Base-by-base conservation (phyloP, 2,329 filamentous ascomycete genomes). In the Trichoderma citrinoviride region DNA sequence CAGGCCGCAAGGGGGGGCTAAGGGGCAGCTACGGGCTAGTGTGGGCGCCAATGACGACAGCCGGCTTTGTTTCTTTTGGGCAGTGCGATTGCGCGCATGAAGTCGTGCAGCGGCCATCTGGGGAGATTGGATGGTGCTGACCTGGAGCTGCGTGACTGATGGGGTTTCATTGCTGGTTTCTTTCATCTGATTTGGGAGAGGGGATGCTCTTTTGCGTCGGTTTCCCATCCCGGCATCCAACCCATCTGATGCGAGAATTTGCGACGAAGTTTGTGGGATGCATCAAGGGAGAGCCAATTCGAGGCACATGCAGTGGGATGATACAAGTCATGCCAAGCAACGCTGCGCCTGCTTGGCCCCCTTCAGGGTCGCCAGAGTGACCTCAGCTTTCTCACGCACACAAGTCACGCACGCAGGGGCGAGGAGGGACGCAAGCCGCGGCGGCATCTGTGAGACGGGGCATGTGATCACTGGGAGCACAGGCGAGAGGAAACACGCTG, bases 21-120 rank as follows among this genome's bases (percentile, higher is more conserved):
- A 50, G 58, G 58, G 58, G 58, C 49, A 54, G 49, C 49, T 37
- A 37, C 33, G 33, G 33, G 33, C 33, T 54, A 62, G 47, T 61
- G 58, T 62, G 46, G 58, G 23, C 58, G 47, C 58, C 58, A 62
- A 62, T 62, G 58, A 62, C 58, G 58, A 62, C 58, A 62, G 21
- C 33, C 23, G 19, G 29, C 17, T 57, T 37, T 61, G 21, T 23
- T 53, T 40, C 29, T 29, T 54, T 44, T 23, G 41, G 37, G 44
- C 33, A 37, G 33, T 37, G 33, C 43, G 58, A 54, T 62, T 54
- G 15, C 49, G 43, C 37, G 49, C 58, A 53, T 61, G 47, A 61
- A 61, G 47, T 7, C 33, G n/a, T 44, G 37, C 37, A 53, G 58
- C 47, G 58, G 25, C 33, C n/a, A 52, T 61, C 46, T 27, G n/a